Conservation (phyloP, 2,329 filamentous ascomycete genomes). For the Pseudocercospora fijiensis region DNA sequence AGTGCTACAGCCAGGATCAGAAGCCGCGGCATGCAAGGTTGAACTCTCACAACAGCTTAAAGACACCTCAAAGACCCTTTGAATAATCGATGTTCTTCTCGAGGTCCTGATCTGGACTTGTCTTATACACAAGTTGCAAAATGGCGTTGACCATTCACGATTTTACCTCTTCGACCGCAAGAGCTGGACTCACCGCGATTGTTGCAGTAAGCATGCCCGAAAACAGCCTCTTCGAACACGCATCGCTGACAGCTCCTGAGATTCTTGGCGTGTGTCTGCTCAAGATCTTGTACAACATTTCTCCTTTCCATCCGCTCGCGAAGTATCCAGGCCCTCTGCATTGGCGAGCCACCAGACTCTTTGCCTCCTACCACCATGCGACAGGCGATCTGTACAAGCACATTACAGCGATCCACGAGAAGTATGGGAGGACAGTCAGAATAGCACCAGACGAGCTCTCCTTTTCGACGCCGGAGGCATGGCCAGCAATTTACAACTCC, state of each 20-base stretch:
- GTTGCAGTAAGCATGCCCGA: not conserved
- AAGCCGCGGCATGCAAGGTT: conserved; percentile 2
- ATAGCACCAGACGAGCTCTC: conserved; percentile 35
- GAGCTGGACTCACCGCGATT: not conserved
- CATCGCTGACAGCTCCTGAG: not conserved
- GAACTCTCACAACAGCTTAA: conserved; percentile 7
- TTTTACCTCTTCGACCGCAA: not conserved
- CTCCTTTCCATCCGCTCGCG: conserved; percentile 27
- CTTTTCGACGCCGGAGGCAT: conserved; percentile 30
- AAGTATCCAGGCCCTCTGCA: conserved; percentile 28
- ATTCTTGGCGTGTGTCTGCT: not conserved
- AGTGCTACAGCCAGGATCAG: not conserved
- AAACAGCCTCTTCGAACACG: not conserved
- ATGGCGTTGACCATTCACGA: not conserved
- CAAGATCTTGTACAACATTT: conserved; percentile 27
- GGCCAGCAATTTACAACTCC: conserved; percentile 31
- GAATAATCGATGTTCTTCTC: not conserved
- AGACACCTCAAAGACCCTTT: not conserved
- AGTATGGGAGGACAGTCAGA: conserved; percentile 31
- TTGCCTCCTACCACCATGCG: conserved; percentile 27
- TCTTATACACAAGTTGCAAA: not conserved
- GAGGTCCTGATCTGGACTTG: not conserved
- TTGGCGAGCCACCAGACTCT: conserved; percentile 25
- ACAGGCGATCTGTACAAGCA: conserved; percentile 26
- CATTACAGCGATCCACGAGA: conserved; percentile 30